Conservation (phyloP, 2,329 filamentous ascomycete genomes). For the Colletotrichum falcatum region DNA sequence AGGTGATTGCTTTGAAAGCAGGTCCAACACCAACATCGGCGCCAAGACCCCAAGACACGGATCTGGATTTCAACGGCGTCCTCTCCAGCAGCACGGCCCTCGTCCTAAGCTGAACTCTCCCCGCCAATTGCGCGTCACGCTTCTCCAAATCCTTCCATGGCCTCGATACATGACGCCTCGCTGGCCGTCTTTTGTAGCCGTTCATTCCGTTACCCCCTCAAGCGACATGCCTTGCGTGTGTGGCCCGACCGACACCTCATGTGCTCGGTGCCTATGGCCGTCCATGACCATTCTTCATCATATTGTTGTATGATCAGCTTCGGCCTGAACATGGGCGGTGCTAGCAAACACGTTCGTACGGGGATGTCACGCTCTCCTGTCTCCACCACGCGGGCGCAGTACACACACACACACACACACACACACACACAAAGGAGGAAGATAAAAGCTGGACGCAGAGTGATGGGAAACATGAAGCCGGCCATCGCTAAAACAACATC, state of each 20-base stretch:
- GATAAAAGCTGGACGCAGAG: background rate
- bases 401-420: too few relatives aligned
- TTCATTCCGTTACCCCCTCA: background rate
- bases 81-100: slow-evolving; percentile 31
- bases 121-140: slow-evolving; percentile 8
- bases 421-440: too few relatives aligned
- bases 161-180: background rate
- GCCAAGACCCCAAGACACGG: slow-evolving; percentile 41
- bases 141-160: background rate
- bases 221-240: slow-evolving; percentile 6
- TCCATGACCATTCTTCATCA: slow-evolving; percentile 10
- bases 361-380: slow-evolving; percentile 18
- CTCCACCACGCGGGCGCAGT: slow-evolving; percentile 4
- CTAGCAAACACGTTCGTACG: background rate
- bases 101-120: slow-evolving; percentile 13
- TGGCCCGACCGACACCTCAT: slow-evolving; percentile 12
- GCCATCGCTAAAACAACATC: background rate
- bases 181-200: background rate
- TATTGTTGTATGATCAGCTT: slow-evolving; percentile 12
- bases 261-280: background rate
- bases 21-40: slow-evolving; percentile 22
- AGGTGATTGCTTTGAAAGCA: background rate
- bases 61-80: slow-evolving; percentile 39
- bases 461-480: background rate
- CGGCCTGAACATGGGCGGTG: background rate